phyloP scores from a whole-genome alignment of 768 basidiomycete species.

The Lentinus tigrinus region DNA sequence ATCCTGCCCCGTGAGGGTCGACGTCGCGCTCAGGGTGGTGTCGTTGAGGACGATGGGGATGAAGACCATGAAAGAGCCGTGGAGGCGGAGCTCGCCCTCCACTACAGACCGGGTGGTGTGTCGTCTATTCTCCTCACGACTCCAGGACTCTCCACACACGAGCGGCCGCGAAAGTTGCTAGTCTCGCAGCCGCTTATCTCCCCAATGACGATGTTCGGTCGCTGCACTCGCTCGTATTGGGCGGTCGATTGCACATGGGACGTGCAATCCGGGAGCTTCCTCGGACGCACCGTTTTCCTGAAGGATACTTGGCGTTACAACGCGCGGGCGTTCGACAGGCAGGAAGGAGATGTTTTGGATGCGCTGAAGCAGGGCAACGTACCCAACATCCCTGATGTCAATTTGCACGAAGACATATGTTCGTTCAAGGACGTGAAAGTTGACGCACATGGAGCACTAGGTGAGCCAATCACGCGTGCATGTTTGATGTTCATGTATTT shows the following conservation, averaged over 20 bases:
- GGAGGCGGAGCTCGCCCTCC: background rate
- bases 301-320: constrained; percentile 4
- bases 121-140: background rate
- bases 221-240: constrained; percentile 1
- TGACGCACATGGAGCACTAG: background rate
- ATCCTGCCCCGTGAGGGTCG: background rate
- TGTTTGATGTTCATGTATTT: too few relatives aligned
- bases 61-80: background rate
- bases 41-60: too few relatives aligned
- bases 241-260: background rate
- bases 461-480: background rate
- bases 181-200: background rate
- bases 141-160: background rate
- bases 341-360: background rate
- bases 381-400: background rate
- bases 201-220: background rate
- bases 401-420: too few relatives aligned
- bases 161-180: background rate
- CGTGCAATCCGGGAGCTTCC: too few relatives aligned
- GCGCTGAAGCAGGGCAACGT: background rate
- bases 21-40: too few relatives aligned
- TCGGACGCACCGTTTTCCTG: background rate
- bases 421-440: too few relatives aligned
- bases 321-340: background rate
- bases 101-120: background rate